A percentile compares a stretch with the other conserved stretches of the same genome.
Evolutionary conservation across 2,329 filamentous ascomycete species (phyloP).

Genomic region (Alternaria dauci): DNA sequence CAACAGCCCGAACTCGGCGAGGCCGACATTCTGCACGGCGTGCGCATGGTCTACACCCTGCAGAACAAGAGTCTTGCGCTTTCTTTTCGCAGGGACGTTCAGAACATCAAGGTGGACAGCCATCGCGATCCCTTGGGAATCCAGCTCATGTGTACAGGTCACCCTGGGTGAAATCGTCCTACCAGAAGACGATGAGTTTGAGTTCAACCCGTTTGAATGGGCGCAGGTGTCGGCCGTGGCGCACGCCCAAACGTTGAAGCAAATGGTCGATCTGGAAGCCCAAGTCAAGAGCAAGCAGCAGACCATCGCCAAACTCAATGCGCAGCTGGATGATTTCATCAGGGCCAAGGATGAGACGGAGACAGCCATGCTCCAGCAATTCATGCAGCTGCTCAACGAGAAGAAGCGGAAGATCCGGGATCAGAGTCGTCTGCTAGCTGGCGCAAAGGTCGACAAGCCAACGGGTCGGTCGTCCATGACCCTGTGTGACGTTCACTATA

Average conservation of each 20-base stretch:
- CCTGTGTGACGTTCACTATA: not conserved
- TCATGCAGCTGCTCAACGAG: slow-evolving; percentile 74
- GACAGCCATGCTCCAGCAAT: slow-evolving; percentile 71
- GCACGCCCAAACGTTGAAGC: slow-evolving; percentile 56
- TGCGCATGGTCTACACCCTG: slow-evolving; percentile 68
- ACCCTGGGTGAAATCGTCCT: slow-evolving; percentile 73
- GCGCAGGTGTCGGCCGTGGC: slow-evolving; percentile 66
- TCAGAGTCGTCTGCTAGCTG: slow-evolving; percentile 69
- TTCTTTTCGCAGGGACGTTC: slow-evolving; percentile 67
- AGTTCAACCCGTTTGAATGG: slow-evolving; percentile 75
- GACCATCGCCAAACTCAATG: slow-evolving; percentile 66
- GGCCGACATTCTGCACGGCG: slow-evolving; percentile 59
- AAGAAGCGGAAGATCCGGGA: slow-evolving; percentile 83
- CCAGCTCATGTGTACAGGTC: slow-evolving; percentile 28
- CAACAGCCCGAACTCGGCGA: slow-evolving; percentile 52
- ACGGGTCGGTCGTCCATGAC: slow-evolving; percentile 28
- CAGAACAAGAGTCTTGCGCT: slow-evolving; percentile 64
- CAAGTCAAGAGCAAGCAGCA: slow-evolving; percentile 61
- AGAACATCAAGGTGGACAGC: slow-evolving; percentile 71
- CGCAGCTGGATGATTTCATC: slow-evolving; percentile 72
- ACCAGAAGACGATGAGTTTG: slow-evolving; percentile 63
- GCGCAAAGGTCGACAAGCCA: slow-evolving; percentile 57
- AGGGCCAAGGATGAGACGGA: slow-evolving; percentile 73
- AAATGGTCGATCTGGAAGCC: slow-evolving; percentile 55
- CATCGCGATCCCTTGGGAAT: not conserved